Evolutionary conservation across 257 asterid species (phyloP), one percentile per base, ranked within the genome.

Genomic region (Ilex aquifolium): DNA sequence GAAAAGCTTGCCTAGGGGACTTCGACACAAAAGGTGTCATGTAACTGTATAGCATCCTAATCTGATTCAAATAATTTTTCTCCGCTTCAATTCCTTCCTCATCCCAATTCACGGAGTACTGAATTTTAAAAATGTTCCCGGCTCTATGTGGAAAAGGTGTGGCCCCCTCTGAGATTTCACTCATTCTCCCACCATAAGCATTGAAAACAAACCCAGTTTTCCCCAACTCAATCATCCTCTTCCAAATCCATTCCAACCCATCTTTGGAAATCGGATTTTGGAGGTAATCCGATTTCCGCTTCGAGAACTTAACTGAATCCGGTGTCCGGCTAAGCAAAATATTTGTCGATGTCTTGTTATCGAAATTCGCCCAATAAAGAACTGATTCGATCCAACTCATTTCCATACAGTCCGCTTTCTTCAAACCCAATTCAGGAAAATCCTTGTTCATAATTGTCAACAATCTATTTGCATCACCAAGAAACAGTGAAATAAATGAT

Each of bases 91-190:
- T 29, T 13, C 77, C 79, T 61, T 31, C 59, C 14, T 67, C 76
- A 3, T 56, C 31, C 83, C 83, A 77, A 53, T 46, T 62, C 14
- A 52, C 67, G 1, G 60, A 62, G 42, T 79, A 78, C 64, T 79
- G 85, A 10, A 76, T 70, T 68, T 76, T 82, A 80, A 59, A 76
- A 3, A 79, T 62, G 42, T 48, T 68, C 4, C 80, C 85, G 3
- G 56, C 67, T 2, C 82, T 56, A 17, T 82, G 87, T 1, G 87
- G 87, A 36, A 82, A 82, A 10, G 84, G 79, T 0, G 76, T 69
- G 15, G 32, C 69, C 0, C 57, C 13, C 7, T 48, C 76, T 0
- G 53, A 6, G 9, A 81, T 72, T 32, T 54, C 53, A 50, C 60
- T 59, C 80, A 75, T 78, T 31, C 31, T 27, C 10, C 87, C 87